Conservation (phyloP, 768 basidiomycete species). For the Mycena capillaripes region DNA sequence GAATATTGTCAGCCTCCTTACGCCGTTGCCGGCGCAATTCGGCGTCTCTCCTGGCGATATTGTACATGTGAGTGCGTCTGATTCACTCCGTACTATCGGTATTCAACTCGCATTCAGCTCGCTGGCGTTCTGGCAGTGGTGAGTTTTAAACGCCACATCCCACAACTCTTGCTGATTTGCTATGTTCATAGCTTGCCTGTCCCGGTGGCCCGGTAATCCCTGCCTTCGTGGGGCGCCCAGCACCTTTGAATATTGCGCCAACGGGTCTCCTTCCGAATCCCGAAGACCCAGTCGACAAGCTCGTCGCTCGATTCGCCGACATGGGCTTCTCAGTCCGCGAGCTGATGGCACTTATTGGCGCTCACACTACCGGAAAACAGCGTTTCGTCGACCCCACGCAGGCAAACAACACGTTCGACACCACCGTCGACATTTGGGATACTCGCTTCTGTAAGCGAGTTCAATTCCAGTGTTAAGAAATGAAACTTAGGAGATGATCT, state of each 20-base stretch:
- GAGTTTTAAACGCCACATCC: background rate
- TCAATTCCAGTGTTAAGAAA: background rate
- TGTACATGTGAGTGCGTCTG: conserved; percentile 16
- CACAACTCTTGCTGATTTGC: background rate
- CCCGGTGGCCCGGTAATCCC: conserved; percentile 32
- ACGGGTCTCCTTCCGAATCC: conserved; percentile 26
- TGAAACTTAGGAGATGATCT: background rate
- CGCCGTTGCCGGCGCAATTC: conserved; percentile 21
- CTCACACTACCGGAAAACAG: conserved; percentile 29
- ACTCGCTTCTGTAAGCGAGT: conserved; percentile 28
- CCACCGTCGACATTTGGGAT: conserved; percentile 32
- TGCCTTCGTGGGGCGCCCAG: conserved; percentile 31
- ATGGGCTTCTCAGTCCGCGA: conserved; percentile 30
- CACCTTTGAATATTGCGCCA: conserved; percentile 13
- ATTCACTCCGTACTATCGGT: background rate
- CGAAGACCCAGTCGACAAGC: conserved; percentile 9
- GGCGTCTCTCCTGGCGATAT: conserved; percentile 32
- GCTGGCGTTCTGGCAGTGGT: conserved; percentile 25
- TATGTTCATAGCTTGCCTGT: conserved; percentile 22
- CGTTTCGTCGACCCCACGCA: conserved; percentile 21
- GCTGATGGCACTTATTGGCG: conserved; percentile 33
- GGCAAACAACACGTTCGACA: conserved; percentile 18
- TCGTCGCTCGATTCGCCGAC: conserved; percentile 30
- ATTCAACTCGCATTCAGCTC: background rate
- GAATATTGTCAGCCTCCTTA: conserved; percentile 26